A percentile compares a stretch with the other conserved stretches of the same genome.
Conservation (phyloP, 805 yeast genomes). For the Metschnikowia aberdeeniae region DNA sequence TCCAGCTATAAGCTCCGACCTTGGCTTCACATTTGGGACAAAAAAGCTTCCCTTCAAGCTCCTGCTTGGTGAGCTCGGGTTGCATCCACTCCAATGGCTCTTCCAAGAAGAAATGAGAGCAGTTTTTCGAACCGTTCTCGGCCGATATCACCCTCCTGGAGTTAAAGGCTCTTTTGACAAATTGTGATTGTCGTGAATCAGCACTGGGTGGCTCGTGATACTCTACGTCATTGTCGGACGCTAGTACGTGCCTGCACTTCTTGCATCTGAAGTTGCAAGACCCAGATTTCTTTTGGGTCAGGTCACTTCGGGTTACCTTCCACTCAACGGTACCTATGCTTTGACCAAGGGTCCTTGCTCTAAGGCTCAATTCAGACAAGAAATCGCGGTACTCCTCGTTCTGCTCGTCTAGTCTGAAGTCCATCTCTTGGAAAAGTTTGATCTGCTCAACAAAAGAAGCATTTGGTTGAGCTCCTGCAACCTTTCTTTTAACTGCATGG, state of each 20-base stretch:
- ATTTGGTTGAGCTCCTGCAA: conserved; percentile 65
- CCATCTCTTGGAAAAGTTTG: conserved; percentile 47
- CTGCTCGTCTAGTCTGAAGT: conserved; percentile 23
- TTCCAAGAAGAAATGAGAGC: conserved; percentile 75
- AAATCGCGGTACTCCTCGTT: conserved; percentile 25
- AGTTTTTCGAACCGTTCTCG: conserved; percentile 52
- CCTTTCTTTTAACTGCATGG: conserved; percentile 68
- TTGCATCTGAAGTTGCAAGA: conserved; percentile 61
- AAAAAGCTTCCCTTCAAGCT: conserved; percentile 77
- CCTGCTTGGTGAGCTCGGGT: conserved; percentile 64
- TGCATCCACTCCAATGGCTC: conserved; percentile 96
- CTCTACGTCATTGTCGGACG: conserved; percentile 57
- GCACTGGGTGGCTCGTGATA: conserved; percentile 64
- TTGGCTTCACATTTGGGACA: conserved; percentile 85
- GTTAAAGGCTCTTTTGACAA: conserved; percentile 59
- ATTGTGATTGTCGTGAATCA: conserved; percentile 61
- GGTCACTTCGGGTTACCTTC: conserved; percentile 12
- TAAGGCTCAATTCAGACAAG: conserved; percentile 22
- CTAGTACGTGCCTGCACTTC: conserved; percentile 71
- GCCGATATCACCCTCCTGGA: conserved; percentile 57
- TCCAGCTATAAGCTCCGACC: conserved; percentile 92
- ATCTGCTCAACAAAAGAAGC: conserved; percentile 71
- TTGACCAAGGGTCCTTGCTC: conserved; percentile 15
- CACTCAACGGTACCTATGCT: conserved; percentile 11
- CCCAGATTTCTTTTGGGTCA: conserved; percentile 1